These are phyloP conservation scores for Candida pini DNA, from an alignment of 805 yeast genomes.

Conservation along the genomic window DNA sequence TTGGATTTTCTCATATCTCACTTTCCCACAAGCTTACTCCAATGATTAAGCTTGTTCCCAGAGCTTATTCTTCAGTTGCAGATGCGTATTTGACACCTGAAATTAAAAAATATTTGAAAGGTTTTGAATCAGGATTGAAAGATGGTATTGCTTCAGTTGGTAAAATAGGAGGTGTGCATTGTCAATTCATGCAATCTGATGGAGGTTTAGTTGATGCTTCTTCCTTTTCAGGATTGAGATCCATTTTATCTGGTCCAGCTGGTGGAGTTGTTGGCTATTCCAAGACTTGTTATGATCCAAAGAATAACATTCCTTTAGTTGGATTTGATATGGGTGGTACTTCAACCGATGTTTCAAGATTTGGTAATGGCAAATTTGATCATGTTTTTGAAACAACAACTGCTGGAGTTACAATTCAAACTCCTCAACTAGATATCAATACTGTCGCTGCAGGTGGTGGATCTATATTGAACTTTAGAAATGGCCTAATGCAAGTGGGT, in stretches of 20 bases:
- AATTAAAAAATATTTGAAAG: conserved; percentile 55
- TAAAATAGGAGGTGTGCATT: conserved; percentile 40
- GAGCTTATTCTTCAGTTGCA: conserved; percentile 74
- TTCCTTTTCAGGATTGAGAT: conserved; percentile 78
- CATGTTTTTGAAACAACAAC: conserved; percentile 80
- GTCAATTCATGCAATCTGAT: conserved; percentile 93
- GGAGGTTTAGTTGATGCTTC: conserved; percentile 89
- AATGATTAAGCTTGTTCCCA: conserved; percentile 68
- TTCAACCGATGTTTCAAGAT: conserved; percentile 79
- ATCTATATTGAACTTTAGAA: conserved; percentile 58
- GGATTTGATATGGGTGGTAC: conserved; percentile 94
- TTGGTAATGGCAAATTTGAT: conserved; percentile 57
- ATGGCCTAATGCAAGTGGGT: conserved; percentile 74
- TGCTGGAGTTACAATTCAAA: conserved; percentile 77
- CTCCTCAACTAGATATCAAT: conserved; percentile 77
- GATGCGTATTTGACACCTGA: conserved; percentile 84
- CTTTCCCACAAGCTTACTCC: conserved; percentile 67
- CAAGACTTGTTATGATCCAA: conserved; percentile 61
- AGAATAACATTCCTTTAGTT: conserved; percentile 55
- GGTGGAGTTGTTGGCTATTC: conserved; percentile 97
- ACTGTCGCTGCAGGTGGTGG: conserved; percentile 89
- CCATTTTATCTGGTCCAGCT: conserved; percentile 93
- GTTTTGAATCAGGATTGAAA: conserved; percentile 57
- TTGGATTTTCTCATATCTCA: conserved; percentile 68
- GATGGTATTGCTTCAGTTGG: conserved; percentile 39